Evolutionary conservation across 1,284 basidiomycete species (phyloP), one percentile per base, ranked within the genome.

Genomic region (Trametes hirsuta): DNA sequence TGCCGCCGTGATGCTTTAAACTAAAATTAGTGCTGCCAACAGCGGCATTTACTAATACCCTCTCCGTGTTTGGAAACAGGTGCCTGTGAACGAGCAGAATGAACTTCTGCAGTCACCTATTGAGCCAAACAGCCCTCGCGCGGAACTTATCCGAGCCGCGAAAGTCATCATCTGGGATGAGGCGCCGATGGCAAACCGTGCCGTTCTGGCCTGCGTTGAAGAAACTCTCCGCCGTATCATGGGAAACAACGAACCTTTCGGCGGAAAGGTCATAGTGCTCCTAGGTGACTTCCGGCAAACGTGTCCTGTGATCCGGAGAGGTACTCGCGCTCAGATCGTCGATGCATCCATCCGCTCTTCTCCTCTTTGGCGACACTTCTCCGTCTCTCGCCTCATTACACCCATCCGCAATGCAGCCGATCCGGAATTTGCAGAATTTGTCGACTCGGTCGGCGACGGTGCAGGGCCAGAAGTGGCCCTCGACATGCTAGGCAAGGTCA

Each of bases 221-320:
- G 67, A 68, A 52, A 68, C 66, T 9, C 68, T 66, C 45, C 62
- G 68, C 37, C 65, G 68, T 15, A 62, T 69, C 42, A 69, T 69
- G 68, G 56, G 58, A 34, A 69, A 68, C 55, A 49, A 70, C 50
- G 63, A 66, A 10, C 74, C 74, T 0, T 79, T 78, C 61, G 75
- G 77, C 6, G 75, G 75, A 0, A 79, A 77, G 54, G 57, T 72
- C 6, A 49, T 79, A 14, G 58, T 78, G 8, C 66, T 76, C 0
- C 64, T 76, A 0, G 77, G 77, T 0, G 77, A 79, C 58, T 80
- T 79, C 61, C 64, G 75, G 0, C 77, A 77, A 56, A 76, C 74
- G 2, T 75, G 73, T 39, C 77, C 77, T 6, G 74, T 79, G 14
- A 64, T 79, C 4, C 60, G 63, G 1, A 34, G 66, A 0, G 76